phyloP scores from a whole-genome alignment of 225 moss, liverwort and hornwort species.

The Sphagnum tenellum region DNA sequence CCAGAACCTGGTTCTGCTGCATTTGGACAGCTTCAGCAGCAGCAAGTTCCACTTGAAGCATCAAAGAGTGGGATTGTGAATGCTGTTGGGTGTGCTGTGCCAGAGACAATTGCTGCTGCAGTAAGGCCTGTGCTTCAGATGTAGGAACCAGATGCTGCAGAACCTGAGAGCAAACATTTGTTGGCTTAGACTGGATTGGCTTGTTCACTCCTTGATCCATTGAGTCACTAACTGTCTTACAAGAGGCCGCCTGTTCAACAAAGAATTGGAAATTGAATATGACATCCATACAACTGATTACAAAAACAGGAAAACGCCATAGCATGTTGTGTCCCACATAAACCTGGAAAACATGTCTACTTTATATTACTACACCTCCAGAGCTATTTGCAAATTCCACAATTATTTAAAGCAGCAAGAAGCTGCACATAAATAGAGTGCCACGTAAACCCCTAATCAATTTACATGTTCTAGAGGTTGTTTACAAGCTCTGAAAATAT shows the following conservation, averaged over 20 bases:
- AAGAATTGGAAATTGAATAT: background rate
- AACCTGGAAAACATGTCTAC: too few relatives aligned
- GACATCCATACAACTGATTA: too few relatives aligned
- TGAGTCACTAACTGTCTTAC: slow-evolving; percentile 17
- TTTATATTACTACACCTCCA: too few relatives aligned
- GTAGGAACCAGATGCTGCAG: slow-evolving; percentile 11
- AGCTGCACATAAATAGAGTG: too few relatives aligned
- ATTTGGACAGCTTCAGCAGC: slow-evolving; percentile 10
- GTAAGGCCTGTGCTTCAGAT: slow-evolving; percentile 18
- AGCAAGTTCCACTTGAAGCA: slow-evolving; percentile 11
- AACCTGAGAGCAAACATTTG: slow-evolving; percentile 31
- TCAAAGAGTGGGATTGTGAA: slow-evolving; percentile 24
- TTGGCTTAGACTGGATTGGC: background rate
- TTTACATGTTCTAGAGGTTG: background rate
- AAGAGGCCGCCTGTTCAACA: slow-evolving; percentile 11
- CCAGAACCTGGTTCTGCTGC: slow-evolving; percentile 42
- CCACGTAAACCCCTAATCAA: background rate
- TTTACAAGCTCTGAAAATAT: too few relatives aligned
- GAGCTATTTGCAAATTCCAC: too few relatives aligned
- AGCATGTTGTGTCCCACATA: too few relatives aligned
- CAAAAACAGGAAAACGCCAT: too few relatives aligned
- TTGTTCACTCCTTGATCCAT: slow-evolving; percentile 12
- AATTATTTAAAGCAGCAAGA: too few relatives aligned
- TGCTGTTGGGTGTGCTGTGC: slow-evolving; percentile 35
- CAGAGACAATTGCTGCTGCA: slow-evolving; percentile 43